Percentiles rank a stretch among this genome's conserved stretches.
These are phyloP conservation scores for Colletotrichum shisoi DNA, from an alignment of 2,329 filamentous ascomycete genomes.

Conservation along the genomic window DNA sequence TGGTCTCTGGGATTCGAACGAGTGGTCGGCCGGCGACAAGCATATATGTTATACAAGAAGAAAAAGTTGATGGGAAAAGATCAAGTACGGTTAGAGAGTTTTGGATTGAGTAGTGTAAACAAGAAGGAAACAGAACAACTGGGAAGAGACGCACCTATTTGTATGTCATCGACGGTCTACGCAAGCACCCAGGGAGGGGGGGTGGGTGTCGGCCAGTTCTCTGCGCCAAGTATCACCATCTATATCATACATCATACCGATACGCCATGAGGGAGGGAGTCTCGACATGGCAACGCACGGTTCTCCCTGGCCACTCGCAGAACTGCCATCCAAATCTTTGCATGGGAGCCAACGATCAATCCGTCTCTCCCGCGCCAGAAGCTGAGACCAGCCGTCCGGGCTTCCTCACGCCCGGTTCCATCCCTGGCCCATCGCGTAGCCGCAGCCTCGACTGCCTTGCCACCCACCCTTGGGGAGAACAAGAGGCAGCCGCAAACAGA, in stretches of 20 bases:
- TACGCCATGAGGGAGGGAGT: conserved; percentile 11
- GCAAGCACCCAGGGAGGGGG: conserved; percentile 4
- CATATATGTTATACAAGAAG: conserved; percentile 47
- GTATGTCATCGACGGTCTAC: conserved; percentile 39
- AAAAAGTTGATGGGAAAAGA: conserved; percentile 39
- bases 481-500: conserved; percentile 5
- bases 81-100: conserved; percentile 32
- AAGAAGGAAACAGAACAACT: conserved; percentile 36
- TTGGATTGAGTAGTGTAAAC: conserved; percentile 17
- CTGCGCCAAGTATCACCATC: conserved; percentile 35
- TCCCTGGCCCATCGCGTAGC: conserved; percentile 19
- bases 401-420: conserved; percentile 29
- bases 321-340: conserved; percentile 31
- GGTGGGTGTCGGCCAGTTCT: neutral
- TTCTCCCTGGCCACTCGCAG: conserved; percentile 16
- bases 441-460: conserved; percentile 15
- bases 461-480: neutral
- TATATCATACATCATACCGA: conserved; percentile 28
- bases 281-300: conserved; percentile 20
- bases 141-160: conserved; percentile 42
- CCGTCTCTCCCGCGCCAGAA: conserved; percentile 14
- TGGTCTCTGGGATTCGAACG: conserved; percentile 43
- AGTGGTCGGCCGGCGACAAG: conserved; percentile 63
- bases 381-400: conserved; percentile 33
- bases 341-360: conserved; percentile 17